Conservation (phyloP, 108 stramenopile species). For the Schizochytrium sp. region DNA sequence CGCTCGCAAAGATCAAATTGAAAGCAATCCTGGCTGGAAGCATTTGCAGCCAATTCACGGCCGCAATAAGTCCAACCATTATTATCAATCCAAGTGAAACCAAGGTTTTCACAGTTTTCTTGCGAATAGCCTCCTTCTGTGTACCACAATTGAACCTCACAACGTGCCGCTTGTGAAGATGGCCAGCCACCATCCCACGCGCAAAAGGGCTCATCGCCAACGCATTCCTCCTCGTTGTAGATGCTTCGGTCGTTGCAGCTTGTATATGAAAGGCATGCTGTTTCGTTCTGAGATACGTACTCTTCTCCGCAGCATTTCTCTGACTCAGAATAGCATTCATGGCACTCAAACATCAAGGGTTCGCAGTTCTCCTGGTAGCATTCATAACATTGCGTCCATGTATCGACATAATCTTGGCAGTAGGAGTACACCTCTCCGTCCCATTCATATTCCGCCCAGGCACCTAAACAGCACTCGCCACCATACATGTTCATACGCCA, state of each 20-base stretch:
- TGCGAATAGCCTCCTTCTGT: background rate
- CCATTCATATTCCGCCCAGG: conserved; percentile 2
- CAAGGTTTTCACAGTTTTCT: background rate
- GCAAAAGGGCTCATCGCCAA: conserved; percentile 7
- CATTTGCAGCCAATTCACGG: background rate
- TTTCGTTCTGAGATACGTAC: conserved; percentile 40
- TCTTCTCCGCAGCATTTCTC: conserved; percentile 13
- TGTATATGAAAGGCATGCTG: conserved; percentile 41
- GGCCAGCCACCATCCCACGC: background rate
- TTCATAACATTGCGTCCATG: background rate
- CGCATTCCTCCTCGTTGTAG: background rate
- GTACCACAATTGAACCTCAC: background rate
- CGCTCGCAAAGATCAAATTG: no score
- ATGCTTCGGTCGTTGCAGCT: conserved; percentile 39
- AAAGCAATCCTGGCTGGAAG: background rate
- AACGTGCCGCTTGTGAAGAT: background rate
- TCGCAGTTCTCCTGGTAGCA: background rate
- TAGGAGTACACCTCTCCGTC: background rate
- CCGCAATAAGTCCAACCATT: background rate
- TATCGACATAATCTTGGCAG: background rate
- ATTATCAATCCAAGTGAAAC: background rate
- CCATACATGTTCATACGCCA: conserved; percentile 31
- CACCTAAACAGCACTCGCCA: conserved; percentile 21
- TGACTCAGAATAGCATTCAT: background rate
- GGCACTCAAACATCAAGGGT: background rate